A percentile compares a stretch with the other conserved stretches of the same genome.
Conservation (phyloP, 2,329 filamentous ascomycete genomes). For the Knufia petricola region DNA sequence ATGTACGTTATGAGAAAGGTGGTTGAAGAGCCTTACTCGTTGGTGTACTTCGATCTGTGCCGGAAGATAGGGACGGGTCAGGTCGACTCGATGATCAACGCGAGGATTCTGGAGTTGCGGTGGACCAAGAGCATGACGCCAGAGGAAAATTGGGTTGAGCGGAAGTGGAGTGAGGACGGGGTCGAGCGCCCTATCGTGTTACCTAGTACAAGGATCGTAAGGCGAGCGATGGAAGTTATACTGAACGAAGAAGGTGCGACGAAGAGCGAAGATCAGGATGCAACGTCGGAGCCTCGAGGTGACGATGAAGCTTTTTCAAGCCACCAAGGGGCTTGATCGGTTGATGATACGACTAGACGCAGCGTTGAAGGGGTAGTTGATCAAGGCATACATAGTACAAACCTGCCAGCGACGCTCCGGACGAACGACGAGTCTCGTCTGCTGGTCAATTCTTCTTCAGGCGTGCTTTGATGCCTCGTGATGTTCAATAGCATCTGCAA, state of each 20-base stretch:
- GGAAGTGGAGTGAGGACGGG: constrained; percentile 9
- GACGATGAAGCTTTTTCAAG: too few species aligned
- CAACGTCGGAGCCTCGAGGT: too few species aligned
- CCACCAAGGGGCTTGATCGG: too few species aligned
- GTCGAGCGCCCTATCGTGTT: constrained; percentile 8
- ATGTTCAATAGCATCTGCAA: too few species aligned
- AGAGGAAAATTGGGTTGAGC: constrained; percentile 6
- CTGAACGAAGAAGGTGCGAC: constrained; percentile 8
- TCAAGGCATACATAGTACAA: too few species aligned
- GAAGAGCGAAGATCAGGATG: too few species aligned
- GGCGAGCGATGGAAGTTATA: constrained; percentile 8
- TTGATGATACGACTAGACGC: too few species aligned
- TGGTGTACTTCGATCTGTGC: constrained; percentile 7
- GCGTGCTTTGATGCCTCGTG: too few species aligned
- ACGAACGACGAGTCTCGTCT: too few species aligned
- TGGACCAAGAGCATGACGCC: constrained; percentile 8
- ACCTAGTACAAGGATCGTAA: constrained; percentile 7
- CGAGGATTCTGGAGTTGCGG: constrained; percentile 7
- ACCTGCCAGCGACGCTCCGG: too few species aligned
- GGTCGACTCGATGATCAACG: constrained; percentile 9
- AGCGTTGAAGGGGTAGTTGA: too few species aligned
- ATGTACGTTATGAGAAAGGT: constrained; percentile 6
- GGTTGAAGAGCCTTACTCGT: constrained; percentile 4
- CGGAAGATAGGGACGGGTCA: constrained; percentile 8
- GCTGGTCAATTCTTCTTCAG: too few species aligned